phyloP scores from a whole-genome alignment of 306 rosid genomes.

The Vigna hirtella region DNA sequence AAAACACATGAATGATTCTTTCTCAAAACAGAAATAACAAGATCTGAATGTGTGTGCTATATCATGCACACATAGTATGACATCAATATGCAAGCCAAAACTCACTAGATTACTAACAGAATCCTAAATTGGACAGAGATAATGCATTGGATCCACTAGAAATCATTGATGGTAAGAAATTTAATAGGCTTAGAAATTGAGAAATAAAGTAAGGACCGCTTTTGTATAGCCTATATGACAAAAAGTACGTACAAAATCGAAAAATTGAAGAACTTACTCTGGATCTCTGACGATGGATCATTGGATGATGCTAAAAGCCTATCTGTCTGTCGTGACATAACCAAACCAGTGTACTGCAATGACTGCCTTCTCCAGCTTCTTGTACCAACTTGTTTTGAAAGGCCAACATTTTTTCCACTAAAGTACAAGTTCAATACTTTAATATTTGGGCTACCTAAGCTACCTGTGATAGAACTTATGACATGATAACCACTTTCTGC shows the following conservation, averaged over 20 bases:
- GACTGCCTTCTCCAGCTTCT: constrained; percentile 66
- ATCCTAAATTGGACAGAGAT: background rate
- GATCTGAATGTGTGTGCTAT: background rate
- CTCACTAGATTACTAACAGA: background rate
- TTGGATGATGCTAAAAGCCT: constrained; percentile 42
- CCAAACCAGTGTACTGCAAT: constrained; percentile 52
- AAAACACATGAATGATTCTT: background rate
- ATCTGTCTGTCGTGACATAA: constrained; percentile 46
- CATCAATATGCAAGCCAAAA: background rate
- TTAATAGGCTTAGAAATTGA: background rate
- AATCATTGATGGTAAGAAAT: background rate
- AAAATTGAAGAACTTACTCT: constrained; percentile 54
- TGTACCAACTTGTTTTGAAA: constrained; percentile 51
- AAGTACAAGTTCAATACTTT: constrained; percentile 55
- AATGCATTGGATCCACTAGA: background rate
- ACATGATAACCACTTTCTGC: background rate
- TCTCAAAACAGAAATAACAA: background rate
- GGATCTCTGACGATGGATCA: constrained; percentile 46
- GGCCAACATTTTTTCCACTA: constrained; percentile 50
- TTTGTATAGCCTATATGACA: background rate
- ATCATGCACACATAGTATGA: background rate
- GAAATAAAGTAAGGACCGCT: background rate
- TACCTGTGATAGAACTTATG: constrained; percentile 60
- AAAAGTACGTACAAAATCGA: background rate
- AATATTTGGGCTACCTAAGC: constrained; percentile 60